phyloP scores from a whole-genome alignment of 148 eudicot genomes.

The Heliamphora exappendiculata region DNA sequence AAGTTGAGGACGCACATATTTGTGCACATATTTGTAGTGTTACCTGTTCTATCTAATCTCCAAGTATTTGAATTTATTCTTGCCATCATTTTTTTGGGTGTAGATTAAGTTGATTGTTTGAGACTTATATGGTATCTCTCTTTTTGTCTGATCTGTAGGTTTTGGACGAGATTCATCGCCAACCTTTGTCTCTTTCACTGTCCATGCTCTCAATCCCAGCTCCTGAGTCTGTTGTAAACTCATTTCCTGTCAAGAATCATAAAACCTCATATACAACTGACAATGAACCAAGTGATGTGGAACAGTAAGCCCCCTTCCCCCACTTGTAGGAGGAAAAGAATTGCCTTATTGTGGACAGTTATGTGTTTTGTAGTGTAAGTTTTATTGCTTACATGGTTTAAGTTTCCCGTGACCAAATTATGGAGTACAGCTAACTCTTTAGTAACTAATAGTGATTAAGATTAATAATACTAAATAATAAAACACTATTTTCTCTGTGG shows the following conservation, averaged over 20 bases:
- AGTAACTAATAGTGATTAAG: neutral
- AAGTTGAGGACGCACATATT: neutral
- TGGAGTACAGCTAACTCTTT: neutral
- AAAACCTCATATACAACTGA: constrained; percentile 31
- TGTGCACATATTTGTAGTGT: no score
- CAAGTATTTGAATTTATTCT: neutral
- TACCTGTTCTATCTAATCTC: neutral
- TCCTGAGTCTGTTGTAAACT: constrained; percentile 70
- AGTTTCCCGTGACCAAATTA: neutral
- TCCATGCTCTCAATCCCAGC: constrained; percentile 64
- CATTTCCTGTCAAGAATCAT: constrained; percentile 55
- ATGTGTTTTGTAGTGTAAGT: neutral
- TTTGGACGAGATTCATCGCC: constrained; percentile 77
- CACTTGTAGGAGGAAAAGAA: neutral
- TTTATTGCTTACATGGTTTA: neutral
- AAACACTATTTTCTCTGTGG: neutral
- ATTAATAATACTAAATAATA: neutral
- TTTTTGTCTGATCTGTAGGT: constrained; percentile 34
- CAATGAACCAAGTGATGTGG: constrained; percentile 40
- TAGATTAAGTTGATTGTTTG: neutral
- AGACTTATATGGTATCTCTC: neutral
- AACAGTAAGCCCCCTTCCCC: constrained; percentile 50
- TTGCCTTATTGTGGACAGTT: neutral
- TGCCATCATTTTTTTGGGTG: neutral
- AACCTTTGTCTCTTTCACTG: constrained; percentile 57